Evolutionary conservation across 192 early-diverging fungal genomes (phyloP).

Genomic region (Dispira parvispora): DNA sequence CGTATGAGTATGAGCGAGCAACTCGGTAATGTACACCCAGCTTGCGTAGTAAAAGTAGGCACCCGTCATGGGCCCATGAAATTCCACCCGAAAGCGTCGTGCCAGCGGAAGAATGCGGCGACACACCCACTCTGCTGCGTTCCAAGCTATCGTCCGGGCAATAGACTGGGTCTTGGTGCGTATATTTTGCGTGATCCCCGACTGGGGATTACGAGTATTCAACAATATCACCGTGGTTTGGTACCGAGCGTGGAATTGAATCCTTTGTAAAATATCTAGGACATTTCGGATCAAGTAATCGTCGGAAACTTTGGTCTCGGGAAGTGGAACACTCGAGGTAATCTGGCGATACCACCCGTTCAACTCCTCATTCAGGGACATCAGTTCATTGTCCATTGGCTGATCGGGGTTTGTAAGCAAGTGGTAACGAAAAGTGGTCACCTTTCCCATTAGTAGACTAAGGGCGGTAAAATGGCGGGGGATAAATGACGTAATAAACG

Average conservation of each 20-base stretch:
- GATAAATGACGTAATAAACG: slow-evolving; percentile 1
- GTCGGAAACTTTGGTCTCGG: not conserved
- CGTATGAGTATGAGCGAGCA: not conserved
- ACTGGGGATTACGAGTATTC: not conserved
- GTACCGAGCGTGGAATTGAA: slow-evolving; percentile 5
- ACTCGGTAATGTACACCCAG: slow-evolving; percentile 7
- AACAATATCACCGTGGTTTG: slow-evolving; percentile 2
- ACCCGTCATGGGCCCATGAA: slow-evolving; percentile 6
- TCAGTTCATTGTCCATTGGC: not conserved
- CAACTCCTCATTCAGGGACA: not conserved
- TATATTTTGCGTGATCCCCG: not conserved
- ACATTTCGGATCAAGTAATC: not conserved
- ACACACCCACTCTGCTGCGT: slow-evolving; percentile 2
- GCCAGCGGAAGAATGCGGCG: not conserved
- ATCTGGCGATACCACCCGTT: not conserved
- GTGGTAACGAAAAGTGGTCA: slow-evolving; percentile 2
- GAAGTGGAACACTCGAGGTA: not conserved
- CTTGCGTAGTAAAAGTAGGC: slow-evolving; percentile 5
- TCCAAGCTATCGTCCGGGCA: slow-evolving; percentile 6
- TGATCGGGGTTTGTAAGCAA: not conserved
- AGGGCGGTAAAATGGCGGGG: slow-evolving; percentile 3
- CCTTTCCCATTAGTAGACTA: slow-evolving; percentile 4
- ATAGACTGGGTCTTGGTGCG: not conserved
- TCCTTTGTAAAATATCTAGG: not conserved
- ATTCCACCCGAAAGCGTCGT: not conserved